A percentile compares a stretch with the other conserved stretches of the same genome.
phyloP scores from a whole-genome alignment of 1,284 basidiomycete species.

The Cutaneotrichosporon mucoides region DNA sequence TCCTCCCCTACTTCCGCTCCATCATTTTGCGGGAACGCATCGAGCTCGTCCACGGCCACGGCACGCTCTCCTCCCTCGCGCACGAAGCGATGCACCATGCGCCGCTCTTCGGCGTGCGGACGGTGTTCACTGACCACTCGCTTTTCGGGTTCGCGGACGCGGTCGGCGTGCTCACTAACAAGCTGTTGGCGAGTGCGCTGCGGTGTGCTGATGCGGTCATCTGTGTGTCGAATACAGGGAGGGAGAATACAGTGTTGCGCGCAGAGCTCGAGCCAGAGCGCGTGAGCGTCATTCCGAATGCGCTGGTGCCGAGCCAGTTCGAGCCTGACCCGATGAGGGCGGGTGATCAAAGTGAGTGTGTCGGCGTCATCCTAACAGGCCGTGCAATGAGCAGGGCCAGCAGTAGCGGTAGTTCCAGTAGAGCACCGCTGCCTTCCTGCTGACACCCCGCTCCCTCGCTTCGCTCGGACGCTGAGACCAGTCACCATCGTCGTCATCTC shows the following conservation, averaged over 20 bases:
- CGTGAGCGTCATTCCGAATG: slow-evolving; percentile 91
- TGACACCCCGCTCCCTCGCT: background rate
- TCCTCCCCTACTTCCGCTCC: slow-evolving; percentile 82
- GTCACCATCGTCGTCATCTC: slow-evolving; percentile 94
- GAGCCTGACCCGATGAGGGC: slow-evolving; percentile 57
- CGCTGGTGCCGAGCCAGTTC: slow-evolving; percentile 85
- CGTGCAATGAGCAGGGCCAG: no score
- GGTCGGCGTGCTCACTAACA: slow-evolving; percentile 94
- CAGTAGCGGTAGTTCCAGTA: no score
- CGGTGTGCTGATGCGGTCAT: slow-evolving; percentile 90
- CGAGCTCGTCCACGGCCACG: slow-evolving; percentile 86
- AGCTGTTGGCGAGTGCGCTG: slow-evolving; percentile 79
- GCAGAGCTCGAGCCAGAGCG: slow-evolving; percentile 67
- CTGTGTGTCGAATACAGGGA: slow-evolving; percentile 94
- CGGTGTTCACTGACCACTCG: slow-evolving; percentile 95
- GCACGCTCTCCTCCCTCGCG: slow-evolving; percentile 79
- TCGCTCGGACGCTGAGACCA: slow-evolving; percentile 38
- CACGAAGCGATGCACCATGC: slow-evolving; percentile 88
- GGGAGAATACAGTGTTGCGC: slow-evolving; percentile 91
- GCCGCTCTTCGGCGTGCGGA: slow-evolving; percentile 65
- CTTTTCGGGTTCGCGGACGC: slow-evolving; percentile 95
- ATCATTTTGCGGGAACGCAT: slow-evolving; percentile 85
- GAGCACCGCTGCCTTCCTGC: no score
- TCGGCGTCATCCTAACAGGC: background rate
- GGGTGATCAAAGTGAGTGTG: slow-evolving; percentile 59